Base-by-base conservation (phyloP, 2,329 filamentous ascomycete genomes). In the Fusarium proliferatum region DNA sequence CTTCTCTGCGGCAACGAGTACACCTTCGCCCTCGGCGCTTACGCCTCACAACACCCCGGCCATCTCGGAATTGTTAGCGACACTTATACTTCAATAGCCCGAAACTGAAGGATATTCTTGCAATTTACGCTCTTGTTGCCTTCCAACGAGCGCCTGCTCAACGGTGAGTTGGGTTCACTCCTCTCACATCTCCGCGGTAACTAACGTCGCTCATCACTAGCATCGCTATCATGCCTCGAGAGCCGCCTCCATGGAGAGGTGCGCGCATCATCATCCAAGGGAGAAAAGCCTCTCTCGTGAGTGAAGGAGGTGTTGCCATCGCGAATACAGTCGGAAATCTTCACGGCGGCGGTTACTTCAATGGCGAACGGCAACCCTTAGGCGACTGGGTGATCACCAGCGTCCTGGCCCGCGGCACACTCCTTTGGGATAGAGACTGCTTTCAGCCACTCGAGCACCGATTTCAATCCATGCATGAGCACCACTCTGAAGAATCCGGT, bases 61-160 rank as follows among this genome's bases (percentile, higher is more conserved):
- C 4, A 4, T 23, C 9, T 33, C 21, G 11, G 7, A 26, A 15
- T 0, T 21, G 8, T 2, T 2, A 3, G 38, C 5, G 16, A n/a
- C 1, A 5, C 17, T 2, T 1, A 21, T 6, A 5, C 16, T 17
- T 2, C 3, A 2, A 30, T 4, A 39, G 23, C 19, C 5, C 6
- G 1, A 23, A 3, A 12, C 19, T 19, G 4, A 26, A 13, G 23
- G 3, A 10, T 2, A 11, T 11, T 41, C 8, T 5, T 11, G 3
- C 7, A 5, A 6, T 19, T 3, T 23, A 2, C 7, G 4, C 9
- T 23, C 9, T n/a, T 11, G 16, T 10, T 3, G 2, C 1, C 13
- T 21, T n/a, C 0, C 12, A 3, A 11, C 0, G 21, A 36, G 21
- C 43, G 21, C 2, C 21, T 2, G 11, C 3, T 17, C 6, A 12